These are phyloP conservation scores for Eucalyptus curtisii DNA, from an alignment of 345 rosid genomes.

Conservation along the genomic window DNA sequence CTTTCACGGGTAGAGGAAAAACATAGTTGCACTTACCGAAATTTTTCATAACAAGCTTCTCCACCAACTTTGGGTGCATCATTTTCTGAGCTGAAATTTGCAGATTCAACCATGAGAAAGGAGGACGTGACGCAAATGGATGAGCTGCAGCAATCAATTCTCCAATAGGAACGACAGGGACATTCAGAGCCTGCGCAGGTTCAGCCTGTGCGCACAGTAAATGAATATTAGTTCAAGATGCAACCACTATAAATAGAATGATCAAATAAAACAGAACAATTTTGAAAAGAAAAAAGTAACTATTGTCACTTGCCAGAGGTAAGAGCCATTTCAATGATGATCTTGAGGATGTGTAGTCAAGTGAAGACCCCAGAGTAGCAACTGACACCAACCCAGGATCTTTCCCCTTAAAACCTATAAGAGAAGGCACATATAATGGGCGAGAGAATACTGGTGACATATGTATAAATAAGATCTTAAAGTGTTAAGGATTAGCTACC, in stretches of 20 bases:
- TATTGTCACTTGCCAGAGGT: constrained; percentile 50
- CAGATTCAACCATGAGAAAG: constrained; percentile 54
- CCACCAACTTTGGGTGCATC: constrained; percentile 54
- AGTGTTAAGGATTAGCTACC: background rate
- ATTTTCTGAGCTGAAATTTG: constrained; percentile 59
- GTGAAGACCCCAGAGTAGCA: constrained; percentile 62
- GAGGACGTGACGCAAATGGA: constrained; percentile 59
- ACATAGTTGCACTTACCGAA: constrained; percentile 28
- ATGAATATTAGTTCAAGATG: background rate
- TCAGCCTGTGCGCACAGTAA: constrained; percentile 26
- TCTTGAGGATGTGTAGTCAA: constrained; percentile 63
- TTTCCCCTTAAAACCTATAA: constrained; percentile 44
- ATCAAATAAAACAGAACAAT: background rate
- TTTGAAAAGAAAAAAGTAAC: background rate
- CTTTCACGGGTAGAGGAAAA: background rate
- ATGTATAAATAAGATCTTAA: background rate
- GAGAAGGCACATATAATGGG: background rate
- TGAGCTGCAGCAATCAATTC: constrained; percentile 39
- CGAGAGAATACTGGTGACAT: background rate
- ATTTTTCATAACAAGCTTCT: constrained; percentile 58
- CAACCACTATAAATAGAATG: background rate
- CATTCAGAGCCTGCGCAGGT: constrained; percentile 47
- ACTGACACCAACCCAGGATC: constrained; percentile 59
- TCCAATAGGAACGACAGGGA: constrained; percentile 61
- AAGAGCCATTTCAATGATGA: constrained; percentile 59